These are phyloP conservation scores for Pyronema domesticum DNA, from an alignment of 495 filamentous ascomycete genomes.

Conservation along the genomic window DNA sequence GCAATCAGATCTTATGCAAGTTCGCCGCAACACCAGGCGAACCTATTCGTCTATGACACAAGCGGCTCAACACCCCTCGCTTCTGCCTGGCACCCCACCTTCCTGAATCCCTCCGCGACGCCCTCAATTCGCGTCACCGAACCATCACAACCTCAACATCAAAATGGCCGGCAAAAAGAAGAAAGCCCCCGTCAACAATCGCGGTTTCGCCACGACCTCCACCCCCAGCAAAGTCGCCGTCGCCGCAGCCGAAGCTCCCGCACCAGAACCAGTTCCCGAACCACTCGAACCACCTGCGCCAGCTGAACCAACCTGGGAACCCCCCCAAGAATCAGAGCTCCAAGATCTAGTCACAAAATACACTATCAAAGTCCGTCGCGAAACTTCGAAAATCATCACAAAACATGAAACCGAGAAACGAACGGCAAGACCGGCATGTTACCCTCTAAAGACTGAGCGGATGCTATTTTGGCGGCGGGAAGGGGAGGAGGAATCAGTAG, in stretches of 20 bases:
- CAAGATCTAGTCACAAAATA: conserved; percentile 70
- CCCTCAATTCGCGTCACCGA: neutral
- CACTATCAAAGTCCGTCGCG: conserved; percentile 38
- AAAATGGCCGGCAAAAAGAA: conserved; percentile 56
- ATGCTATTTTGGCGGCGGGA: conserved; percentile 6
- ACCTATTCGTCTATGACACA: neutral
- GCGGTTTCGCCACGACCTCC: conserved; percentile 85
- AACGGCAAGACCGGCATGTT: conserved; percentile 13
- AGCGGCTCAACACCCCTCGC: neutral
- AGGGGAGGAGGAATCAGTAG: conserved; percentile 16
- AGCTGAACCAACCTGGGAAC: conserved; percentile 12
- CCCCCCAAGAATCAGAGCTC: conserved; percentile 31
- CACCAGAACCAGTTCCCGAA: conserved; percentile 2
- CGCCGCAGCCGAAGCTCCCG: conserved; percentile 7
- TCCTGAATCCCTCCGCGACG: neutral
- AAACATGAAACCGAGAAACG: conserved; percentile 15
- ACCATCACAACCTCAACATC: conserved; percentile 2
- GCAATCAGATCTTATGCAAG: too few species aligned
- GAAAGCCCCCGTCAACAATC: conserved; percentile 67
- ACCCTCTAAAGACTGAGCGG: conserved; percentile 13
- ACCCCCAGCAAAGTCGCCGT: conserved; percentile 53
- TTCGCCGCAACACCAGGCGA: too few species aligned
- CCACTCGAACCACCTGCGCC: conserved; percentile 5
- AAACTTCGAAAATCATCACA: conserved; percentile 16
- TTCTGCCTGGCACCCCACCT: neutral